Conservation (phyloP, 192 early-diverging fungal genomes). For the Umbelopsis vinacea region DNA sequence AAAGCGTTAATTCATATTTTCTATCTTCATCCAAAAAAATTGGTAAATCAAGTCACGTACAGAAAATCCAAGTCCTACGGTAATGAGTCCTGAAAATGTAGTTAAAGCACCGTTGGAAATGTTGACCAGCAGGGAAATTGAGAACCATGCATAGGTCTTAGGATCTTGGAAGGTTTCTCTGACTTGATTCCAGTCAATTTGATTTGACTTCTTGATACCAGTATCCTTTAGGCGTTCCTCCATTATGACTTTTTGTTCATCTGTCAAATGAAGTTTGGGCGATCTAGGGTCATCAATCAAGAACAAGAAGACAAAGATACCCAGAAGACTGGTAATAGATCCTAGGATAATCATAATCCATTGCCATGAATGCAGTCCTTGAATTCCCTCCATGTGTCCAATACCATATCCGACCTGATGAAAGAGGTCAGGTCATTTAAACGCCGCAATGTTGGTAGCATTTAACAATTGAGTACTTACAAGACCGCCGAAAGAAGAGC, state of each 20-base stretch:
- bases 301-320: constrained; percentile 35
- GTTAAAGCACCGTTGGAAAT: constrained; percentile 34
- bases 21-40: not conserved
- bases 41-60: constrained; percentile 11
- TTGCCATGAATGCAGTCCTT: constrained; percentile 22
- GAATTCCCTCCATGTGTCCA: constrained; percentile 15
- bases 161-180: constrained; percentile 33
- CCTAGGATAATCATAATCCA: constrained; percentile 43
- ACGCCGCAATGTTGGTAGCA: not conserved
- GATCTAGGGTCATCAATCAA: constrained; percentile 30
- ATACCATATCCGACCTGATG: constrained; percentile 24
- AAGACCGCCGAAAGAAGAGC: not conserved
- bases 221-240: constrained; percentile 34
- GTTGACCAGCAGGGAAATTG: constrained; percentile 21
- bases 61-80: constrained; percentile 25
- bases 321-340: constrained; percentile 24
- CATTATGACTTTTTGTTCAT: constrained; percentile 34
- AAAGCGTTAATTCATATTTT: no score
- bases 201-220: constrained; percentile 8
- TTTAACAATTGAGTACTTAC: not conserved
- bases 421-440: not conserved
- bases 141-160: constrained; percentile 25
- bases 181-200: constrained; percentile 29
- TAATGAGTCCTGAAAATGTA: constrained; percentile 26
- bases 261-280: constrained; percentile 10